phyloP scores from a whole-genome alignment of 2,329 filamentous ascomycete genomes.

The Paecilomyces dactylethromorphus region DNA sequence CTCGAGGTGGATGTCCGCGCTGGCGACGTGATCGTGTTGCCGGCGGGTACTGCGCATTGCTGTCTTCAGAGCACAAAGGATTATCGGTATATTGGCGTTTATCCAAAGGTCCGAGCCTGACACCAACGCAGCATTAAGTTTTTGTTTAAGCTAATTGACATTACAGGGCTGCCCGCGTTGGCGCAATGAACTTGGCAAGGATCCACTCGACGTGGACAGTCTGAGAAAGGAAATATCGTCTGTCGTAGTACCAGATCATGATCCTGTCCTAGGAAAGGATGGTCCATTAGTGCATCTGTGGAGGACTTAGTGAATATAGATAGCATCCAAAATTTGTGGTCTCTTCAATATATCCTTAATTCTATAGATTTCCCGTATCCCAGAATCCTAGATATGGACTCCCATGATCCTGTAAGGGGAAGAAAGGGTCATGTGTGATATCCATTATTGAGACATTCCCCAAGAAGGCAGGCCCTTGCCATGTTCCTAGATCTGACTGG shows the following conservation, averaged over 20 bases:
- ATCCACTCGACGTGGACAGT: slow-evolving; percentile 8
- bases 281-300: slow-evolving; percentile 14
- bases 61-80: slow-evolving; percentile 19
- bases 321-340: background rate
- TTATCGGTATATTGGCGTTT: slow-evolving; percentile 30
- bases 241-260: slow-evolving; percentile 12
- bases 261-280: slow-evolving; percentile 14
- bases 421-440: slow-evolving; percentile 21
- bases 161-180: slow-evolving; percentile 13
- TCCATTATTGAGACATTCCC: slow-evolving; percentile 21
- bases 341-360: background rate
- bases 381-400: slow-evolving; percentile 19
- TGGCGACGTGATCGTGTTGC: slow-evolving; percentile 30
- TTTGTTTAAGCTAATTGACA: background rate
- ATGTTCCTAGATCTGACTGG: slow-evolving; percentile 7
- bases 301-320: background rate
- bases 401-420: slow-evolving; percentile 21
- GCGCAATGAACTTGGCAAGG: slow-evolving; percentile 15
- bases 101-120: slow-evolving; percentile 22
- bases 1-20: slow-evolving; percentile 8
- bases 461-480: slow-evolving; percentile 11
- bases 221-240: slow-evolving; percentile 8
- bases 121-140: background rate
- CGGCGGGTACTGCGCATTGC: slow-evolving; percentile 29
- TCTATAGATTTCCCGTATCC: slow-evolving; percentile 22